Conservation (phyloP, 495 filamentous ascomycete species). For the Podospora pseudopauciseta region DNA sequence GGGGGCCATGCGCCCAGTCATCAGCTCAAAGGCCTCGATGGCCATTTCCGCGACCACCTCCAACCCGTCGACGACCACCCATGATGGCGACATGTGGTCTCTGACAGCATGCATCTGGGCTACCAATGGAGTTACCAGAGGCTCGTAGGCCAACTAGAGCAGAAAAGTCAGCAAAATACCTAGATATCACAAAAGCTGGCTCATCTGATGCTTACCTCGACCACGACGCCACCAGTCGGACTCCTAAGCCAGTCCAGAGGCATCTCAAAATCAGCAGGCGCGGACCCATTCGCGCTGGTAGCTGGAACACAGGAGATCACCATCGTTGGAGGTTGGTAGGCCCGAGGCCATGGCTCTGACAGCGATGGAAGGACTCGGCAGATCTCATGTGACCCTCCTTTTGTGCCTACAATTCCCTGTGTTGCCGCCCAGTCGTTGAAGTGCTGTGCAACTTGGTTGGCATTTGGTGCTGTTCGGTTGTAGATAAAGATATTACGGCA, state of each 20-base stretch:
- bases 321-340: conserved; percentile 65
- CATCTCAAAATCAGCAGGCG: conserved; percentile 71
- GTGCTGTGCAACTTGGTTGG: conserved; percentile 64
- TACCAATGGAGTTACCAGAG: conserved; percentile 66
- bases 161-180: background rate
- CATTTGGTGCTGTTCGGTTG: conserved; percentile 63
- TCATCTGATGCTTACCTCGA: conserved; percentile 50
- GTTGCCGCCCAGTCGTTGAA: conserved; percentile 55
- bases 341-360: conserved; percentile 61
- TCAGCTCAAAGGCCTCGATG: conserved; percentile 78
- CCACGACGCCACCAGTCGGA: conserved; percentile 74
- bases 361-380: conserved; percentile 59
- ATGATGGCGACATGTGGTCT: conserved; percentile 56
- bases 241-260: conserved; percentile 70
- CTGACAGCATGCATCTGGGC: conserved; percentile 56
- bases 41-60: conserved; percentile 79
- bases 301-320: conserved; percentile 74
- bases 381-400: conserved; percentile 40
- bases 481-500: conserved; percentile 76
- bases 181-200: background rate
- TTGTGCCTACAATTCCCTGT: conserved; percentile 23
- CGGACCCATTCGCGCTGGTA: conserved; percentile 56
- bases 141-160: conserved; percentile 64
- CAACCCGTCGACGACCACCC: conserved; percentile 76
- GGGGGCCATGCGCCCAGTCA: conserved; percentile 78